Percentiles rank a stretch among this genome's conserved stretches.
Evolutionary conservation across 768 basidiomycete genomes (phyloP).

Genomic region (Tylopilus sp.): DNA sequence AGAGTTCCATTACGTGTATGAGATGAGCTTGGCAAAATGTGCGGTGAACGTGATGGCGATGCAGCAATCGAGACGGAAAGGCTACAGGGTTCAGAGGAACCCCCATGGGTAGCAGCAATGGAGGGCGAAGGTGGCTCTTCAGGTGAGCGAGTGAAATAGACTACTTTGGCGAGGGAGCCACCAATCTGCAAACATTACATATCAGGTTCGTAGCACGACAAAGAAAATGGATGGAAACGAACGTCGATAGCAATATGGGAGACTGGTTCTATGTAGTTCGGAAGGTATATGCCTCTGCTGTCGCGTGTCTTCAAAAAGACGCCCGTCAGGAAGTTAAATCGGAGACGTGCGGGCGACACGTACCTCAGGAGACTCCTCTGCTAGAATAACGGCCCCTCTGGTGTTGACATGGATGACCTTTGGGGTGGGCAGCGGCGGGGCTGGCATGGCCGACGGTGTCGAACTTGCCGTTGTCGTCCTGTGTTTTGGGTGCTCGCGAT

Average conservation of each 20-base stretch:
- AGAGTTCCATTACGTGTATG: constrained; percentile 64
- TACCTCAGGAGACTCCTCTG: constrained; percentile 94
- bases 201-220: neutral
- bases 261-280: constrained; percentile 95
- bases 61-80: constrained; percentile 37
- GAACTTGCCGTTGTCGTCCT: constrained; percentile 8
- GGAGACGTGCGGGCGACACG: constrained; percentile 24
- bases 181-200: constrained; percentile 63
- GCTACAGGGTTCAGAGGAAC: constrained; percentile 44
- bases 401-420: constrained; percentile 94
- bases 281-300: constrained; percentile 94
- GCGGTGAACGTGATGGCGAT: constrained; percentile 27
- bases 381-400: constrained; percentile 87
- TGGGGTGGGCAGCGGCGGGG: constrained; percentile 71
- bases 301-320: constrained; percentile 67
- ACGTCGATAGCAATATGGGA: constrained; percentile 98
- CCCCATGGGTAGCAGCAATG: constrained; percentile 56
- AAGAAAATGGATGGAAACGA: constrained; percentile 36
- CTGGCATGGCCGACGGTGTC: constrained; percentile 35
- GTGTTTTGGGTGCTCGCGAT: constrained; percentile 14
- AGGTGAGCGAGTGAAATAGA: constrained; percentile 95
- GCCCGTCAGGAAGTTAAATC: constrained; percentile 12
- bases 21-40: constrained; percentile 27
- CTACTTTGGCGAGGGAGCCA: constrained; percentile 95
- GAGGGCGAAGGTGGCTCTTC: constrained; percentile 81